phyloP scores from a whole-genome alignment of 2,329 filamentous ascomycete species.

The Alternaria solani region DNA sequence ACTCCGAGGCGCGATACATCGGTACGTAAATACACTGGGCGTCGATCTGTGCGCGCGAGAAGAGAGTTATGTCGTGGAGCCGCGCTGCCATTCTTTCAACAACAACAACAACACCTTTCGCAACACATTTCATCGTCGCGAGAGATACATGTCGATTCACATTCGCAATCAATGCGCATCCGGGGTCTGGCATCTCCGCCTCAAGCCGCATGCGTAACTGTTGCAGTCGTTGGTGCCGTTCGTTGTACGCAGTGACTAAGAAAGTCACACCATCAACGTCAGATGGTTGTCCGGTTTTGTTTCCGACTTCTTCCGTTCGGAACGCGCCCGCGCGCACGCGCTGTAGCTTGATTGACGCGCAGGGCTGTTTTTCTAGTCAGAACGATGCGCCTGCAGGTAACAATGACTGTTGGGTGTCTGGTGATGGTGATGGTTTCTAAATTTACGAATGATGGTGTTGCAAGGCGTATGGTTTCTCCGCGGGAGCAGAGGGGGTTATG shows the following conservation, averaged over 20 bases:
- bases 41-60: not conserved
- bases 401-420: not conserved
- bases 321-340: not conserved
- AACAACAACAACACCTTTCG: too few species aligned
- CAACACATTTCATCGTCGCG: too few species aligned
- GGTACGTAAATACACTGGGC: too few species aligned
- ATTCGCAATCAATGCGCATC: too few species aligned
- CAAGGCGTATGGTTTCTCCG: not conserved
- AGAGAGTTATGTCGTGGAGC: not conserved
- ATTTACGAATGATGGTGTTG: not conserved
- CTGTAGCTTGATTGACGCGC: too few species aligned
- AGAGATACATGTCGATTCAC: too few species aligned
- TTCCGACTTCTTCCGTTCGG: not conserved
- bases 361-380: not conserved
- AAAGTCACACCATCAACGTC: slow-evolving; percentile 5
- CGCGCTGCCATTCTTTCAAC: too few species aligned
- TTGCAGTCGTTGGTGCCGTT: not conserved
- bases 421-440: not conserved
- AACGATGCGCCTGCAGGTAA: not conserved
- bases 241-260: not conserved
- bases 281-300: not conserved
- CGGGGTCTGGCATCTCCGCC: not conserved
- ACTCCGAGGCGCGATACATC: not conserved
- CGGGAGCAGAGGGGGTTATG: not conserved
- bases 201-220: too few species aligned